Evolutionary conservation across 2,329 filamentous ascomycete genomes (phyloP).

Genomic region (Hirsutella minnesotensis): DNA sequence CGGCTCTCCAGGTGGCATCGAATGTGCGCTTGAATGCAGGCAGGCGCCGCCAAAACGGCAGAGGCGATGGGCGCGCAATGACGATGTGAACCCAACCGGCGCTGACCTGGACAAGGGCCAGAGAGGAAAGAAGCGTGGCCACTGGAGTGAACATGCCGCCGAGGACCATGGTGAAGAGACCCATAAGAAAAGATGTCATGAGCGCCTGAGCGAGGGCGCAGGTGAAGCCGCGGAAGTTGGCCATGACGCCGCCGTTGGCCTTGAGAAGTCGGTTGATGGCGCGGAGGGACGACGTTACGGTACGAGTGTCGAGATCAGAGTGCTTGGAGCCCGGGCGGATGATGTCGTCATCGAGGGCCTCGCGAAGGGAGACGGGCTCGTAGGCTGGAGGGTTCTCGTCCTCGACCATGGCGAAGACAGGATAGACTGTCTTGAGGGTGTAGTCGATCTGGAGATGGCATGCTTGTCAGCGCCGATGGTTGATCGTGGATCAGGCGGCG

Average conservation of each 20-base stretch:
- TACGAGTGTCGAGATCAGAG: conserved; percentile 20
- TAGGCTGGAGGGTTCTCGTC: conserved; percentile 45
- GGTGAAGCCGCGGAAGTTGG: conserved; percentile 58
- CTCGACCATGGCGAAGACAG: conserved; percentile 45
- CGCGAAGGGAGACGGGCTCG: conserved; percentile 35
- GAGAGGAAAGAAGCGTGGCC: conserved; percentile 39
- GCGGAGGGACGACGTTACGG: conserved; percentile 39
- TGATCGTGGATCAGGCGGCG: neutral
- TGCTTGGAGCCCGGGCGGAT: conserved; percentile 18
- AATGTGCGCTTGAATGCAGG: conserved; percentile 52
- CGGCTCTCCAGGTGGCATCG: conserved; percentile 57
- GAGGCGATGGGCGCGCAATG: conserved; percentile 56
- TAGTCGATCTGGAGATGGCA: conserved; percentile 30
- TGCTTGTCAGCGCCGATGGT: neutral
- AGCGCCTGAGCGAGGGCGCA: conserved; percentile 30
- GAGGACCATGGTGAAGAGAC: conserved; percentile 31
- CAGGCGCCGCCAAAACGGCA: conserved; percentile 58
- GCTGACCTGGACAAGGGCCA: conserved; percentile 55
- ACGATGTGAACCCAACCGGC: conserved; percentile 79
- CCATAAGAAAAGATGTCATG: conserved; percentile 23
- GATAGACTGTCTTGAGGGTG: conserved; percentile 37
- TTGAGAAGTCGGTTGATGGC: conserved; percentile 43
- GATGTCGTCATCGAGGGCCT: conserved; percentile 20
- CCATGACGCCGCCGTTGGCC: conserved; percentile 48
- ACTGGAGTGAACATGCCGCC: conserved; percentile 29